Base-by-base conservation (phyloP, 768 basidiomycete genomes). In the Termitomyces sp. region DNA sequence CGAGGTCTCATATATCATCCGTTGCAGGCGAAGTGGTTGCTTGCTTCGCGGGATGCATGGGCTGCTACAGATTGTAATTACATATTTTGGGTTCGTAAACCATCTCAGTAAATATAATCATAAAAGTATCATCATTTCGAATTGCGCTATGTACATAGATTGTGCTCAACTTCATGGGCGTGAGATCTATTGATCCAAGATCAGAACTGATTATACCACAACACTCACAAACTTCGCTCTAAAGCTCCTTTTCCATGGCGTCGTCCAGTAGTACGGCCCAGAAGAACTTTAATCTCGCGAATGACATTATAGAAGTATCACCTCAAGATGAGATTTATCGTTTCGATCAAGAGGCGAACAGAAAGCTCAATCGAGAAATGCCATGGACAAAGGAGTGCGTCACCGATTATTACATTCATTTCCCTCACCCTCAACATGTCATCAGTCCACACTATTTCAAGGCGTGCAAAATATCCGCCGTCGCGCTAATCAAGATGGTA, bases 401-500 rank as follows among this genome's bases (percentile, higher is more conserved):
- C 14, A 32, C 41, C 46, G 26, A 36, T 30, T 44, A 57, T 41
- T 54, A 20, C 12, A 8, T 56, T 3, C 52, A 26, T 36, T 32
- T 41, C 50, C 57, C 33, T 36, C 18, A 56, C 20, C 47, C 57
- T 36, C 33, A 52, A 36, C 26, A 12, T 55, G 44, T 41, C 58
- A 55, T 52, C 35, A 93, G 91, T 63, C 87, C 88, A 0, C 86
- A 89, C 65, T 87, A 87, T 75, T 91, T 91, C 75, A 93, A 88
- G 69, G 81, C 84, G 72, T 99, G 90, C 74, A 95, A 93, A 76
- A 98, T 99, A 66, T 96, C 94, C 0, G 93, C 93, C 0, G 85
- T 98, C 30, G 94, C 96, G 13, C 74, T 99, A 55, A 93, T 98
- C 66, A 99, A 98, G 82, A 98, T 98, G 84, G 89, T 89, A 65